Evolutionary conservation across 1,284 basidiomycete species (phyloP).

Genomic region (Ceratobasidium sp.): DNA sequence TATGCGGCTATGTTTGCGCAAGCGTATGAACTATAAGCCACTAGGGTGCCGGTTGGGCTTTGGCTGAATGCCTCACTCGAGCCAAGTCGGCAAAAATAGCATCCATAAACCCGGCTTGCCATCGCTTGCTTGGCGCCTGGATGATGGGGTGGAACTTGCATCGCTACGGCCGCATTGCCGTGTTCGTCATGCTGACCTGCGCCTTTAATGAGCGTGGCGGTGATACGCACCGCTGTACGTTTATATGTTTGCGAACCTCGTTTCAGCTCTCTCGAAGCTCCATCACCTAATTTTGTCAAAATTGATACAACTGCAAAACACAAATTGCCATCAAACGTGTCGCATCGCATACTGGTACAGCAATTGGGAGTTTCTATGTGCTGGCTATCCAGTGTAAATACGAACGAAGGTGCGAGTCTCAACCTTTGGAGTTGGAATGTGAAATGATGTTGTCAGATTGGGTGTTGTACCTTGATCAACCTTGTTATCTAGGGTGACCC

Average conservation of each 20-base stretch:
- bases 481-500: neutral
- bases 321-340: neutral
- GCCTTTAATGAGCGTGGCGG: neutral
- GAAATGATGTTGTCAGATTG: neutral
- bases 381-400: neutral
- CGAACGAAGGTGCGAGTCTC: neutral
- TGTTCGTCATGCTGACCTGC: neutral
- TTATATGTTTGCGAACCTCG: neutral
- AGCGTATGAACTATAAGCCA: too few relatives aligned
- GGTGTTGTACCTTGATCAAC: neutral
- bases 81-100: neutral
- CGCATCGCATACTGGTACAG: neutral
- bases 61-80: neutral
- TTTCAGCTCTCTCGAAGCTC: neutral
- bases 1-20: neutral
- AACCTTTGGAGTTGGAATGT: neutral
- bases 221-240: neutral
- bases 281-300: neutral
- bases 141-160: conserved; percentile 1
- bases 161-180: conserved; percentile 4
- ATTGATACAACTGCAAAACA: neutral
- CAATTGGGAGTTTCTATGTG: neutral
- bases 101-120: neutral
- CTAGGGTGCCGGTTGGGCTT: too few relatives aligned
- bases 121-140: neutral